Evolutionary conservation across 2,329 filamentous ascomycete species (phyloP).

Genomic region (Cladosporium sp.): DNA sequence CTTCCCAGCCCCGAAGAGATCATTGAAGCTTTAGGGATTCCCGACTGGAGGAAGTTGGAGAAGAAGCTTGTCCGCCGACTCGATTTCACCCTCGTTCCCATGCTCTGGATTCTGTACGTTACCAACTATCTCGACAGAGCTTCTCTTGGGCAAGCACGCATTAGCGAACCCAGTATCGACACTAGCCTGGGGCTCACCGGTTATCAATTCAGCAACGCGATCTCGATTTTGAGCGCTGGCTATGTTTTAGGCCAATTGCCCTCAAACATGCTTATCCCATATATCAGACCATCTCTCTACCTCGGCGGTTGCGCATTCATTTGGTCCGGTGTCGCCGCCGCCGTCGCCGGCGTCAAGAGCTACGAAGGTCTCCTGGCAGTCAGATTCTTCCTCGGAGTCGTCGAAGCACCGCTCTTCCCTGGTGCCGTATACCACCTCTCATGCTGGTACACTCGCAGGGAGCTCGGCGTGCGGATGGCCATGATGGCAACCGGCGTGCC

Average conservation of each 20-base stretch:
- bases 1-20: slow-evolving; percentile 11
- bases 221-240: slow-evolving; percentile 45
- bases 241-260: slow-evolving; percentile 39
- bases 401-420: slow-evolving; percentile 50
- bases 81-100: slow-evolving; percentile 66
- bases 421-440: slow-evolving; percentile 49
- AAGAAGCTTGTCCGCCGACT: slow-evolving; percentile 65
- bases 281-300: slow-evolving; percentile 35
- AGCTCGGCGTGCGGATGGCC: slow-evolving; percentile 52
- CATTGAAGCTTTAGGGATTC: neutral
- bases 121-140: slow-evolving; percentile 22
- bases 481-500: slow-evolving; percentile 55
- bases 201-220: slow-evolving; percentile 47
- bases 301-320: slow-evolving; percentile 35
- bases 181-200: neutral
- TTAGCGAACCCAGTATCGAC: slow-evolving; percentile 18
- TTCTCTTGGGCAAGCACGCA: slow-evolving; percentile 19
- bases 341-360: slow-evolving; percentile 37
- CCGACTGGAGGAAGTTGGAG: slow-evolving; percentile 40
- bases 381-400: slow-evolving; percentile 43
- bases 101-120: slow-evolving; percentile 56
- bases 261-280: slow-evolving; percentile 39
- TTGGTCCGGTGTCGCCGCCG: slow-evolving; percentile 37
- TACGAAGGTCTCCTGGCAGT: slow-evolving; percentile 34
- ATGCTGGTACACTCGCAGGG: slow-evolving; percentile 55